Base-by-base conservation (phyloP, 208 protist species). In the Leishmania major region DNA sequence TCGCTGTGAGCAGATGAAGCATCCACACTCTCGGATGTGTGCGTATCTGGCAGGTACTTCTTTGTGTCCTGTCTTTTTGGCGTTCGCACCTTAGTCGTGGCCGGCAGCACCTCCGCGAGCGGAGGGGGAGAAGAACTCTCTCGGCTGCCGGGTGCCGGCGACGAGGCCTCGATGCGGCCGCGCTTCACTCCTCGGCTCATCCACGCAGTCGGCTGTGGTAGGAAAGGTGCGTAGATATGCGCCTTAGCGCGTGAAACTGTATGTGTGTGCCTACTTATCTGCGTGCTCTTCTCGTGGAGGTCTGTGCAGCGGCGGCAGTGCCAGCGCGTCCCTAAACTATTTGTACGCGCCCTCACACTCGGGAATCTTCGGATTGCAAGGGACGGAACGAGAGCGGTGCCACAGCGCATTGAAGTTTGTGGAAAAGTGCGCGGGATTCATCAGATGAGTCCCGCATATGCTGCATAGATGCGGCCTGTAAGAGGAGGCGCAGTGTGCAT, bases 1-100 rank as follows among this genome's bases (percentile, higher is more conserved):
- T 84, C 86, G 13, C 82, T 86, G 60, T 83, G 72, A 4, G 6
- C 45, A 17, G 77, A 80, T 8, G 69, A 37, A 10, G 66, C 67
- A 31, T 84, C 80, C 31, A 19, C 53, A 35, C 70, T 62, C 43
- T 81, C 84, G 3, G 71, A 8, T 37, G 72, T 35, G 31, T 43
- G 59, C 47, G 73, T 43, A 25, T 88, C 77, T 13, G 81, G 73
- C 13, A 85, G 37, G 35, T 82, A 80, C 73, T 40, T 78, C 47
- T 88, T 88, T 62, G 81, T 45, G 28, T 73, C 78, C 6, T 28
- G 43, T 7, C 78, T 73, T 45, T 69, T 69, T 13, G 53, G 59
- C 35, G 35, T 28, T 55, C 22, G 75, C 22, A 35, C 45, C 37
- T 64, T 19, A 53, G 75, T 17, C 10, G 40, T 45, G 55, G 55